phyloP scores from a whole-genome alignment of 768 basidiomycete genomes.

The Exidia glandulosa region DNA sequence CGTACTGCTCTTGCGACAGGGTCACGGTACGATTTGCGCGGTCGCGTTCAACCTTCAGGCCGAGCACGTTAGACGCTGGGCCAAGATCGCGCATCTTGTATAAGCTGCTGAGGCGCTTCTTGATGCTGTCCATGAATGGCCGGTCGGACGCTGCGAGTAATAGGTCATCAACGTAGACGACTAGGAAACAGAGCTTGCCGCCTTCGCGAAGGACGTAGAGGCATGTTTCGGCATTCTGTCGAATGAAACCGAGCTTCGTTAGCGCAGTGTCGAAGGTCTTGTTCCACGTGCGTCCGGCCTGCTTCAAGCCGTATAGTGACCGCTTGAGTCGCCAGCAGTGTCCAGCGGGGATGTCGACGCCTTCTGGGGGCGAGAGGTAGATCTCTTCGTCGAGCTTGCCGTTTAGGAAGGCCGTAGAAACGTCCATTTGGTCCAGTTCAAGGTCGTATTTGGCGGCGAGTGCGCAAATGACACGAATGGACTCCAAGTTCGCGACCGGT shows the following conservation, averaged over 20 bases:
- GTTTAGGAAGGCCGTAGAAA: constrained; percentile 8
- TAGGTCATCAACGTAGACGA: constrained; percentile 14
- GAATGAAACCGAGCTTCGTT: constrained; percentile 10
- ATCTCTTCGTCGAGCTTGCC: constrained; percentile 12
- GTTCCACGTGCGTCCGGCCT: constrained; percentile 8
- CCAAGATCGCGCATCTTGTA: background rate
- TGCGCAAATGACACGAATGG: constrained; percentile 2
- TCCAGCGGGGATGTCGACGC: background rate
- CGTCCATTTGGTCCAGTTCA: constrained; percentile 11
- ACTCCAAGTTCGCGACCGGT: background rate
- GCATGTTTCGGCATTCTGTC: background rate
- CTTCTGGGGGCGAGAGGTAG: constrained; percentile 8
- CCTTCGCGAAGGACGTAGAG: constrained; percentile 9
- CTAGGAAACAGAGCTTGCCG: constrained; percentile 7
- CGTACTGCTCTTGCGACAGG: background rate
- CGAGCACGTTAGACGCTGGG: background rate
- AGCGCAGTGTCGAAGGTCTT: background rate
- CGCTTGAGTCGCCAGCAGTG: background rate
- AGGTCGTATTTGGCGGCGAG: constrained; percentile 8
- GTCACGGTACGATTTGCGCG: background rate
- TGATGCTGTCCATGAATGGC: constrained; percentile 1
- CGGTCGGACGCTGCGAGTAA: constrained; percentile 1
- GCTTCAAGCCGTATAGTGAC: constrained; percentile 10
- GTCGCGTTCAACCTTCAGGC: background rate
- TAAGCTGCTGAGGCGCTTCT: background rate